Conservation (phyloP, 2,329 filamentous ascomycete species). For the Nectriaceae sp. region DNA sequence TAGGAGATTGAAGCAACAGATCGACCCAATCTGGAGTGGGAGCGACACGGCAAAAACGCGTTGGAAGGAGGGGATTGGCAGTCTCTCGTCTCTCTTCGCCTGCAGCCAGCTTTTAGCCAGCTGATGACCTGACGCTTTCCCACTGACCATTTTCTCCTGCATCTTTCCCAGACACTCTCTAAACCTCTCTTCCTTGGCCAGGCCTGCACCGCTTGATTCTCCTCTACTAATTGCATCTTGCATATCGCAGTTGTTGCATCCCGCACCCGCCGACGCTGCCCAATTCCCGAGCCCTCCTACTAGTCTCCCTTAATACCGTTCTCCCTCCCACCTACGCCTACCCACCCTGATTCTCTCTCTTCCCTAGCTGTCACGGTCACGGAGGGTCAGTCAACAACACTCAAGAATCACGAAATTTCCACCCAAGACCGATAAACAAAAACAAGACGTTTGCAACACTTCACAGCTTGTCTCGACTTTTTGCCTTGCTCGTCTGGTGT, state of each 20-base stretch:
- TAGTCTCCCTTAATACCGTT: neutral
- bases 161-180: neutral
- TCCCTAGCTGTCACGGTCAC: neutral
- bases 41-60: constrained; percentile 1
- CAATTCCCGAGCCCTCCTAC: too few species aligned
- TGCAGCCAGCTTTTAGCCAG: neutral
- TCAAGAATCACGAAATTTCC: neutral
- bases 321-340: neutral
- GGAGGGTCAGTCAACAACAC: neutral
- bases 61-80: neutral
- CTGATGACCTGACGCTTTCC: too few species aligned
- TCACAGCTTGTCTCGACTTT: neutral
- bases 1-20: too few species aligned
- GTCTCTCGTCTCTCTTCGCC: neutral
- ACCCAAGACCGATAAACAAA: too few species aligned
- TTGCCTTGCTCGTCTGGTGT: too few species aligned
- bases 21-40: too few species aligned
- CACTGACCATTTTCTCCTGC: neutral
- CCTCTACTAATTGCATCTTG: too few species aligned
- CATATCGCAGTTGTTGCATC: too few species aligned
- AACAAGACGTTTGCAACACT: neutral
- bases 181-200: too few species aligned
- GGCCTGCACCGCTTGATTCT: neutral
- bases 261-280: too few species aligned
- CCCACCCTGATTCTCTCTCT: neutral